Conservation (phyloP, 257 asterid species). For the Eucommia ulmoides region DNA sequence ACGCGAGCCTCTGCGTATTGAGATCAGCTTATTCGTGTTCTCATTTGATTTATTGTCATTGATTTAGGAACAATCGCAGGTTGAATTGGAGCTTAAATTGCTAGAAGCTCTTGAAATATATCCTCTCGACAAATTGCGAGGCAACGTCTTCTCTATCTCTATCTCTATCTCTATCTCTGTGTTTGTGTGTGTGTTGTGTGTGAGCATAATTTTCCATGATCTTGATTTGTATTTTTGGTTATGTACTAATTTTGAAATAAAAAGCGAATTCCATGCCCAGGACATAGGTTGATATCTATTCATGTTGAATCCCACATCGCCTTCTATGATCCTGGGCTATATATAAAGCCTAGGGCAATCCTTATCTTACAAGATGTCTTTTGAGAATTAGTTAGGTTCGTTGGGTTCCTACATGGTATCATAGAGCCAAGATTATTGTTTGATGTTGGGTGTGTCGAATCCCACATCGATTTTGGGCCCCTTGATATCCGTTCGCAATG, state of each 20-base stretch:
- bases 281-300: background rate
- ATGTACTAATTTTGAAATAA: background rate
- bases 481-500: no score
- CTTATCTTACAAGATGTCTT: no score
- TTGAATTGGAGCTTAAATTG: conserved; percentile 78
- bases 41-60: background rate
- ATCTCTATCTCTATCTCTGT: background rate
- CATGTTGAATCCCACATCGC: background rate
- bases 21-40: background rate
- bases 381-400: no score
- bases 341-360: no score
- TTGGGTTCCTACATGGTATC: no score
- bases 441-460: no score
- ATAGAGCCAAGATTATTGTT: no score
- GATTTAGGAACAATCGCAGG: conserved; percentile 70
- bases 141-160: conserved; percentile 16
- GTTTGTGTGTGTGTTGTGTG: background rate
- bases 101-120: conserved; percentile 89
- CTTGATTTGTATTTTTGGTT: background rate
- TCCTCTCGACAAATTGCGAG: conserved; percentile 80
- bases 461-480: no score
- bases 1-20: no score
- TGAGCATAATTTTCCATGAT: background rate
- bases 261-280: background rate
- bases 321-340: no score